Base-by-base conservation (phyloP, 805 yeast genomes). In the Yarrowia bubula region DNA sequence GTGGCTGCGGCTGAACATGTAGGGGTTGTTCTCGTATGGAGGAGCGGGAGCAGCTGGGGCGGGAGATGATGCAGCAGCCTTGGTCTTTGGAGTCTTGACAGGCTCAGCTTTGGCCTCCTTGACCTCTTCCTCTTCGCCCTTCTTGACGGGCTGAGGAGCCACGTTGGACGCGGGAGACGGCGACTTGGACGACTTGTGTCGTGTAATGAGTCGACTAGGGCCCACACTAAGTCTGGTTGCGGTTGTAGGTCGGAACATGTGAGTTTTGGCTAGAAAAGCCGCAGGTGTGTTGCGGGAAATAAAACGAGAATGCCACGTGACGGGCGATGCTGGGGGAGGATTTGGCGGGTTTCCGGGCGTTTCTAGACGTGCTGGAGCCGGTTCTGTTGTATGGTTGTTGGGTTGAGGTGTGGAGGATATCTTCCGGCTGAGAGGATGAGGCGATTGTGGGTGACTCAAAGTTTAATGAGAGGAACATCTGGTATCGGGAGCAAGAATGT, bases 151-250 rank as follows among this genome's bases (percentile, higher is more conserved):
- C 47, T 55, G 61, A 15, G 50, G 50, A 8, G 50, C 63, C 17
- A 17, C 51, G 22, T 33, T 33, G 9, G 64, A 44, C 11, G 51
- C 51, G 10, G 64, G 37, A 4, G 64, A 43, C n/a, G 64, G 64
- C 28, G 64, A 43, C 51, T 58, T 58, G 51, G 64, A 58, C 15
- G 64, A 58, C 64, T 58, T 58, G 51, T 35, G 43, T 55, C 61
- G 39, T 15, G 35, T 11, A 15, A 39, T 10, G 38, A 55, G 47
- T 3, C 61, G 61, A 15, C 31, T 15, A 11, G 61, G 61, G 7
- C 47, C 61, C 47, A 55, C 47, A 8, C 15, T 13, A 8, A 55
- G 38, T 28, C 47, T 39, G 28, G 47, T 41, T 15, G 39, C 47
- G 47, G 61, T 38, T 38, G 37, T 14, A 7, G 60, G 61, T 28